Percentiles rank a stretch among this genome's conserved stretches.
Conservation (phyloP, 2,329 filamentous ascomycete species). For the Penicillium janthinellum region DNA sequence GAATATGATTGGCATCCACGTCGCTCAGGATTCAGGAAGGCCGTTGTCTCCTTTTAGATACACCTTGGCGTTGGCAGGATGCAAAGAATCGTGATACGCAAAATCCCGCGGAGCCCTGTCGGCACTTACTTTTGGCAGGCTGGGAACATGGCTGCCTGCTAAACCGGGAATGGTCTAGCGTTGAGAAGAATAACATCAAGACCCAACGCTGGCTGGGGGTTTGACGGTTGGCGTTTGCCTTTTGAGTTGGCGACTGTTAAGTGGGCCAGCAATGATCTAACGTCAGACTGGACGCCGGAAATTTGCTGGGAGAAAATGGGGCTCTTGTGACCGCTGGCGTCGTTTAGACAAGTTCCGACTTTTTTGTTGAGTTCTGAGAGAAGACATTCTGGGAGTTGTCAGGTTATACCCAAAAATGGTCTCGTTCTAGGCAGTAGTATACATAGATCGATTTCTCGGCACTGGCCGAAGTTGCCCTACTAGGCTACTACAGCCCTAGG, state of each 20-base stretch:
- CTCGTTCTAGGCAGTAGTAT: neutral
- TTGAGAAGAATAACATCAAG: slow-evolving; percentile 1
- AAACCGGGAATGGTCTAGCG: slow-evolving; percentile 16
- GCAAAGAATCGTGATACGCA: neutral
- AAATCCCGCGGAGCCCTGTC: slow-evolving; percentile 18
- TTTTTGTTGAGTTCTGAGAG: neutral
- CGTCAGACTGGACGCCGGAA: slow-evolving; percentile 1
- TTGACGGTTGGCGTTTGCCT: neutral
- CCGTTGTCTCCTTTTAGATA: neutral
- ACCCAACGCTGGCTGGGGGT: neutral
- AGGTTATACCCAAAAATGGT: neutral
- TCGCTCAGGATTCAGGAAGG: neutral
- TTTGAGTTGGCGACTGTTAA: neutral
- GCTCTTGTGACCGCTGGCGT: neutral
- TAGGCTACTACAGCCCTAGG: neutral
- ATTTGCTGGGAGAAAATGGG: neutral
- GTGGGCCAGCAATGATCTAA: neutral
- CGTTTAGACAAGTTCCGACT: neutral
- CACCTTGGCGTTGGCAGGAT: neutral
- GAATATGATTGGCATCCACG: neutral
- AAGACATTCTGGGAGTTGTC: neutral
- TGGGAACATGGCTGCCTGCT: slow-evolving; percentile 9
- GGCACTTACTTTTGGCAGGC: slow-evolving; percentile 24
- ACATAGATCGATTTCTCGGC: neutral
- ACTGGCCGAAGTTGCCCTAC: neutral